phyloP scores from a whole-genome alignment of 768 basidiomycete genomes.

The Russula brevipes region DNA sequence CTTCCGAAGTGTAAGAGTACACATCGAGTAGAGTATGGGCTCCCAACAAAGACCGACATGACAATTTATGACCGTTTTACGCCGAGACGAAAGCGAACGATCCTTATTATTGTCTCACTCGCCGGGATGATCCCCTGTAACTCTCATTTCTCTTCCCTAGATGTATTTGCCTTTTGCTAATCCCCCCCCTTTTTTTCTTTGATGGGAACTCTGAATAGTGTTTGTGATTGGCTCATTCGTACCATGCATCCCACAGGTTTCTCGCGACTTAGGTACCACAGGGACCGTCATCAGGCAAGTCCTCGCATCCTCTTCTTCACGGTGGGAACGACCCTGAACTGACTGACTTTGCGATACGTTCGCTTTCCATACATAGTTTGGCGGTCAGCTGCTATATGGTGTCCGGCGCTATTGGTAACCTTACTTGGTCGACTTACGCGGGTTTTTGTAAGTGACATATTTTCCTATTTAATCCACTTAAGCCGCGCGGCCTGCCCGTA shows the following conservation, averaged over 20 bases:
- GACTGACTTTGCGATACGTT: background rate
- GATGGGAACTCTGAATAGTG: conserved; percentile 37
- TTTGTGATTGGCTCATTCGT: conserved; percentile 66
- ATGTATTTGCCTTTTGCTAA: background rate
- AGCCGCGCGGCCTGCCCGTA: background rate
- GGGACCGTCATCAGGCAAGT: conserved; percentile 52
- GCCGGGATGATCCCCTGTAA: conserved; percentile 60
- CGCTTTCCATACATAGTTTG: background rate
- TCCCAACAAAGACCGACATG: background rate
- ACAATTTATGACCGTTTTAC: conserved; percentile 53
- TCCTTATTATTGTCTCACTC: conserved; percentile 54
- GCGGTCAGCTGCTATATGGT: conserved; percentile 18
- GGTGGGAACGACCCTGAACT: background rate
- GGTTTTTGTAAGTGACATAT: conserved; percentile 1
- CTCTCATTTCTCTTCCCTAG: conserved; percentile 24
- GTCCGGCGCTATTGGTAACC: conserved; percentile 7
- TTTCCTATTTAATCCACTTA: background rate
- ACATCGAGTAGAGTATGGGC: background rate
- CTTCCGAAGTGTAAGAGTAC: background rate
- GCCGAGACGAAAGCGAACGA: conserved; percentile 42
- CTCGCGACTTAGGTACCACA: conserved; percentile 55
- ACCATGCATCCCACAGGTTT: conserved; percentile 70
- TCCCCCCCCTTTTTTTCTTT: background rate
- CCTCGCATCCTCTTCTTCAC: background rate
- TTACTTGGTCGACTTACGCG: conserved; percentile 18